Evolutionary conservation across 306 rosid species (phyloP).

Genomic region (Datisca glomerata): DNA sequence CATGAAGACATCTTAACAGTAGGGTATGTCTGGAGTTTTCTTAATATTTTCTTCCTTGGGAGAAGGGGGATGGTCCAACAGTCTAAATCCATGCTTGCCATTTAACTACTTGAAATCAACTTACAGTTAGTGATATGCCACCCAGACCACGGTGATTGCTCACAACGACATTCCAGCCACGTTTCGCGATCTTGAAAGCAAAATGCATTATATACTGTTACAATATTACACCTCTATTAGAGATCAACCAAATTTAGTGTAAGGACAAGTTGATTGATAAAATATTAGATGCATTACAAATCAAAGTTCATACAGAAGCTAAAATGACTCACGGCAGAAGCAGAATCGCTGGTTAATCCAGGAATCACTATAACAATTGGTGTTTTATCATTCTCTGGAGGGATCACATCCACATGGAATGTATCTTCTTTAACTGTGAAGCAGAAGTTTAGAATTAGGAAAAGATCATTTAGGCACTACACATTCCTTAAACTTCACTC

Average conservation of each 20-base stretch:
- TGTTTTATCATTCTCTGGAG: constrained; percentile 9
- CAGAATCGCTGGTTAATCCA: constrained; percentile 14
- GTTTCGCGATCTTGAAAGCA: constrained; percentile 61
- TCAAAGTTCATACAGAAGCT: not conserved
- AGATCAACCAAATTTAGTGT: no score
- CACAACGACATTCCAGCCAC: constrained; percentile 78
- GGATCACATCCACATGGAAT: not conserved
- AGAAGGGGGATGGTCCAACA: no score
- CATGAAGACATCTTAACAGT: no score
- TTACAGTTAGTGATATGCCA: constrained; percentile 88
- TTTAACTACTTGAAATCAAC: constrained; percentile 11
- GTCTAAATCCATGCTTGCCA: constrained; percentile 2
- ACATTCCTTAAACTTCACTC: no score
- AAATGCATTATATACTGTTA: constrained; percentile 86
- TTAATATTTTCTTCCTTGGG: no score
- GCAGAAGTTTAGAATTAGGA: not conserved
- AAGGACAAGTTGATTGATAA: not conserved
- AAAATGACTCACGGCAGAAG: constrained; percentile 5
- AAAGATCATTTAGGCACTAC: constrained; percentile 5
- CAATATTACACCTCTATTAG: not conserved
- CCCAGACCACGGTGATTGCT: constrained; percentile 94
- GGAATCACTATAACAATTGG: constrained; percentile 16
- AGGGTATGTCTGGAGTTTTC: no score
- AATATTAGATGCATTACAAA: not conserved
- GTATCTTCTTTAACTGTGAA: constrained; percentile 3